Conservation (phyloP, 441 rosid genomes). For the Pelargonium fulgidum region DNA sequence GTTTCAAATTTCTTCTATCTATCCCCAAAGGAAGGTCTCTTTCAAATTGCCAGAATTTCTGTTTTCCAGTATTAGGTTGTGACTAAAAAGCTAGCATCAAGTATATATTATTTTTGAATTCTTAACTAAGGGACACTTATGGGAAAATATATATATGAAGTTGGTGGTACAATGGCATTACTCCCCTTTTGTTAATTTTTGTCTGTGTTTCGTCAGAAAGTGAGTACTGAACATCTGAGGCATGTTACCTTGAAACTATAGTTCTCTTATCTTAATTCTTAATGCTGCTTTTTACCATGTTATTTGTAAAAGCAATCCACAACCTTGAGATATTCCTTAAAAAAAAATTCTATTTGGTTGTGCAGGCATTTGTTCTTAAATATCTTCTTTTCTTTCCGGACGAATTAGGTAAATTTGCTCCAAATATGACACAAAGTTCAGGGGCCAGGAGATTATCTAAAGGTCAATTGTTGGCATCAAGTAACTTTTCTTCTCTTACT, state of each 20-base stretch:
- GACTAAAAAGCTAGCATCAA: background rate
- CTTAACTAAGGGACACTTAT: background rate
- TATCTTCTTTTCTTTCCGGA: constrained; percentile 74
- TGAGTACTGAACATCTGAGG: background rate
- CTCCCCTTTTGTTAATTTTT: background rate
- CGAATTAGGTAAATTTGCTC: constrained; percentile 42
- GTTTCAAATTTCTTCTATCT: no score
- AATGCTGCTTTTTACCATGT: background rate
- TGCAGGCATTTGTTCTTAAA: constrained; percentile 94
- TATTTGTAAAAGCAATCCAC: background rate
- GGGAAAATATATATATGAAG: background rate
- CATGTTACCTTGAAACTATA: background rate
- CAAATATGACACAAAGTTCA: constrained; percentile 30
- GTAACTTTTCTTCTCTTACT: constrained; percentile 45
- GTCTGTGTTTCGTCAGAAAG: background rate
- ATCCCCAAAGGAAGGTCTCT: no score
- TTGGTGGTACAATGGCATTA: background rate
- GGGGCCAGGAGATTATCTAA: constrained; percentile 37
- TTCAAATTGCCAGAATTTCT: background rate
- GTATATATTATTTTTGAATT: background rate
- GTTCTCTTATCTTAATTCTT: background rate
- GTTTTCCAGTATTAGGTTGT: background rate
- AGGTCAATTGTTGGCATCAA: constrained; percentile 37
- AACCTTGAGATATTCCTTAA: background rate
- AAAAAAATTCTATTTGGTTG: constrained; percentile 21